Evolutionary conservation across 768 basidiomycete genomes (phyloP), one percentile per base, ranked within the genome.

Genomic region (Leucocoprinus birnbaumii): DNA sequence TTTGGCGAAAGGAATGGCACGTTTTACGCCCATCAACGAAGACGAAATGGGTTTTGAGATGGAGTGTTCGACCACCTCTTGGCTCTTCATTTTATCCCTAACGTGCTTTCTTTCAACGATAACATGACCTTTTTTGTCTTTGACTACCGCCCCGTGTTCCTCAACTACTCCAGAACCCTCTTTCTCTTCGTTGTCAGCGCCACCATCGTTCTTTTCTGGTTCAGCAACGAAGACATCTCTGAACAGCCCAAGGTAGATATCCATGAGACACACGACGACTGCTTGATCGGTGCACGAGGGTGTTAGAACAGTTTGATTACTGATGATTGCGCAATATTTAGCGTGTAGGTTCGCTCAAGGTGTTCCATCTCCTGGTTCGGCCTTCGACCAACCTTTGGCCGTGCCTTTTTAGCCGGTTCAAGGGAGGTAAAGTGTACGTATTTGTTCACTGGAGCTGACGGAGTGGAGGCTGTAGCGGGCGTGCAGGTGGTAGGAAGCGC

Each of bases 171-270:
- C 86, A 81, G 0, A 86, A 52, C 18, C 51, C 9, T 40, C 64
- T 4, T 63, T 16, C 3, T 38, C 16, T 4, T n/a, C 38, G 3
- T 13, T 2, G 75, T 76, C 3, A 61, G 59, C 19, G 61, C 68
- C 0, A 11, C 31, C 31, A 31, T 11, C 11, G 45, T 64, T 19
- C 63, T 64, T n/a, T 11, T 31, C 31, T 5, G 31, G 31, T 0
- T 73, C 74, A 60, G 89, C 85, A 0, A 91, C 88, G 2, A 98
- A 78, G 9, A 97, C 73, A 62, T 92, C 92, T 63, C 86, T 79
- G 76, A 99, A 99, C 65, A 98, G 80, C 73, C 94, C 88, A 63
- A 98, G 98, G 71, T 98, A 98, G 3, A 94, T 79, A 48, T 94
- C 88, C n/a, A 98, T 85, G 57, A 98, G 76, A 57, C 83, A 79